Evolutionary conservation across 805 yeast genomes (phyloP), one percentile per base, ranked within the genome.

Genomic region (Monosporozyma yasuniensis): DNA sequence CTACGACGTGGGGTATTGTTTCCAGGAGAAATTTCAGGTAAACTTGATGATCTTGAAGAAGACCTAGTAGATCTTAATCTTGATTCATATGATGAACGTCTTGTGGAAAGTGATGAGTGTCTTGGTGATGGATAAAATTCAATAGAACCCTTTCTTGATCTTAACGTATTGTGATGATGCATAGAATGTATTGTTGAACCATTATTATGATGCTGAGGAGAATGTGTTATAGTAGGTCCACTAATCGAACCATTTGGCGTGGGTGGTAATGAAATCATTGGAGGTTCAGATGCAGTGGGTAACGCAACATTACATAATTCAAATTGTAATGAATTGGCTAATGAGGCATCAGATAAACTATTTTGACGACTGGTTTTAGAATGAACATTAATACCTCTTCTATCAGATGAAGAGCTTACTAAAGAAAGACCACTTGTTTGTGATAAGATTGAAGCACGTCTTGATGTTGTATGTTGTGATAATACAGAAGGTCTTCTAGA

Each of bases 241-340:
- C 28, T 30, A 4, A 44, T 44, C 4, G 47, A 44, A 2, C 49
- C 54, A 25, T 47, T 50, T 2, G 66, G 64, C 1, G 55, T 46
- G 7, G 65, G 54, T 16, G 76, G 76, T 14, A 77, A 62, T 16
- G 79, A 76, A 42, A 76, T 83, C 12, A 58, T 63, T 3, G 90
- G 90, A 51, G 78, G 67, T 1, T 83, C 79, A 16, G 72, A 62
- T 47, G 71, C 77, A 0, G 83, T 79, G 0, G 89, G 88, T 4
- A 83, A 47, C 11, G 67, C 48, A 5, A 61, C 69, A 46, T 59
- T 61, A 19, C 63, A 41, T 18, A 55, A 47, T 2, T 57, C 61
- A 21, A 59, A 35, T 18, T 35, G 39, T 35, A 35, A 35, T 19
- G 22, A 18, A 19, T 43, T 49, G n/a, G n/a, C n/a, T 6, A 18